Evolutionary conservation across 1,284 basidiomycete species (phyloP).

Genomic region (Sanghuangporus weigelae): DNA sequence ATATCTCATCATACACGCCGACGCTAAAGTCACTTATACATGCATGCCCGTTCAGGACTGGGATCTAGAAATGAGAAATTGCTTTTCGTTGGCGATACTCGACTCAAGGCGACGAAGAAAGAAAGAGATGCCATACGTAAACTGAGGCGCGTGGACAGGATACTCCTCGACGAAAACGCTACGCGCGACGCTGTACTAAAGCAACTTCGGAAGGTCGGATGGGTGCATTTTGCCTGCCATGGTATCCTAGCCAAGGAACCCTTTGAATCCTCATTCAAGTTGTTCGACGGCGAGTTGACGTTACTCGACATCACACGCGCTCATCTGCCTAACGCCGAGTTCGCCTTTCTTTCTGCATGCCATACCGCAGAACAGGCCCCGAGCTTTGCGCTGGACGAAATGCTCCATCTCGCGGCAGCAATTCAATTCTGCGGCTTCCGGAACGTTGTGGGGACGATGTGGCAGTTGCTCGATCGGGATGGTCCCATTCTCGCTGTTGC

Average conservation of each 20-base stretch:
- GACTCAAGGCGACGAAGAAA: neutral
- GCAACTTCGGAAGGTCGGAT: neutral
- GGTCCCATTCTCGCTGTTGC: conserved; percentile 13
- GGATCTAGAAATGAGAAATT: neutral
- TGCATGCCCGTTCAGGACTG: neutral
- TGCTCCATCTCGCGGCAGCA: conserved; percentile 31
- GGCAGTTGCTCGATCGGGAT: conserved; percentile 28
- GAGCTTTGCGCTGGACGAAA: conserved; percentile 26
- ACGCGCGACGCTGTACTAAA: neutral
- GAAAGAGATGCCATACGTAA: neutral
- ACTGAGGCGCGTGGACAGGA: neutral
- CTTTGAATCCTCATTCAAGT: neutral
- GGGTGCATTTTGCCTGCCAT: neutral
- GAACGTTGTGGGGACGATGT: conserved; percentile 36
- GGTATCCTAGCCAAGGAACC: neutral
- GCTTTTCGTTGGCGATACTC: neutral
- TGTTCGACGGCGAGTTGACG: conserved; percentile 10
- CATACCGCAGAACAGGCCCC: conserved; percentile 19
- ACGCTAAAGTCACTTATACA: conserved; percentile 30
- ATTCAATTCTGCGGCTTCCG: conserved; percentile 31
- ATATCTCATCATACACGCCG: conserved; percentile 35
- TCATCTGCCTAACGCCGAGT: conserved; percentile 25
- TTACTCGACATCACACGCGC: conserved; percentile 27
- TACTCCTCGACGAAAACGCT: neutral
- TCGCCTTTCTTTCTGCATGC: conserved; percentile 34